Percentiles rank a stretch among this genome's conserved stretches.
Conservation (phyloP, 345 rosid species). For the Salix koriyanagi region DNA sequence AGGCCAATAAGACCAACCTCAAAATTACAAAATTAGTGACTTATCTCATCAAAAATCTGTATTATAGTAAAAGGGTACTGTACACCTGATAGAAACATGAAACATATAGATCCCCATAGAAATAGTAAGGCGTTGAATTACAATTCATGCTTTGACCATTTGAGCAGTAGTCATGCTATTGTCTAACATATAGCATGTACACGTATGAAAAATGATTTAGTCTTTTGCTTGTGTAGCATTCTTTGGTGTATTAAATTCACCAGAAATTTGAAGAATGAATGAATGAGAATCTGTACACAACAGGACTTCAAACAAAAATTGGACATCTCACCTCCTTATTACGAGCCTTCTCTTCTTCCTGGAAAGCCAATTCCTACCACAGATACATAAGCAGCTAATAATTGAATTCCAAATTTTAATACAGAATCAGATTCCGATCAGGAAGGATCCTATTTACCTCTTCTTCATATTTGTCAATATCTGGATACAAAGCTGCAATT, state of each 20-base stretch:
- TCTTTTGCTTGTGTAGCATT: not conserved
- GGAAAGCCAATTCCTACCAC: constrained; percentile 49
- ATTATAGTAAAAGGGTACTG: not conserved
- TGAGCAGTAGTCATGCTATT: not conserved
- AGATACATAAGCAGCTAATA: constrained; percentile 6
- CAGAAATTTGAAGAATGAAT: not conserved
- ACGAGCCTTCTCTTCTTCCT: constrained; percentile 49
- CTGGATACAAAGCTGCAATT: constrained; percentile 63
- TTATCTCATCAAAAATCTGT: not conserved
- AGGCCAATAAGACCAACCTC: not conserved
- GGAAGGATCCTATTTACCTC: constrained; percentile 42
- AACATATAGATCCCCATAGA: not conserved
- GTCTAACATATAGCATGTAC: not conserved
- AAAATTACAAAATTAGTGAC: not conserved
- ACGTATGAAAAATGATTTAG: not conserved
- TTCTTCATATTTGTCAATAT: constrained; percentile 63
- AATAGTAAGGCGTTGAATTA: not conserved
- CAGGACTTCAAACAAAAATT: constrained; percentile 2
- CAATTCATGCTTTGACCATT: not conserved
- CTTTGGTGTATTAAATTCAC: not conserved
- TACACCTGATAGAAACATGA: not conserved
- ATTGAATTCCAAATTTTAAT: constrained; percentile 1
- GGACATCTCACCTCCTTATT: constrained; percentile 38
- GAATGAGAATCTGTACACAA: not conserved
- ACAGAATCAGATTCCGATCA: constrained; percentile 8